phyloP scores from a whole-genome alignment of 2,329 filamentous ascomycete species.

The Fusarium nisikadoi region DNA sequence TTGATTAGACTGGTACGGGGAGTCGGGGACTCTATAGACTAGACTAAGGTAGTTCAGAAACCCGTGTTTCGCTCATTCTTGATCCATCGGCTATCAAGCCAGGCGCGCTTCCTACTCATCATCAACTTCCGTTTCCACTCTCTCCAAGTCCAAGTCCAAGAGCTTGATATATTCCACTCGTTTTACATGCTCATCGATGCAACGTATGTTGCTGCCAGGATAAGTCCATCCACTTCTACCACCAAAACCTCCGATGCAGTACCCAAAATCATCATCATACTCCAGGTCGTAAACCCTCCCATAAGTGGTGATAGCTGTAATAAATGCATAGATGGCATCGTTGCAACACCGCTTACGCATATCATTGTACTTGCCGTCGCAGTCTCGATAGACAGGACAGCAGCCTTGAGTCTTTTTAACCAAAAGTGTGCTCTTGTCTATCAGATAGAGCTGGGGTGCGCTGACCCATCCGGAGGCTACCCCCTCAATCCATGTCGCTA shows the following conservation, averaged over 20 bases:
- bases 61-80: background rate
- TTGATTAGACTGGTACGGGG: too few relatives aligned
- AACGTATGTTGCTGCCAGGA: rapidly evolving
- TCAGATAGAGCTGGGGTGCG: rapidly evolving
- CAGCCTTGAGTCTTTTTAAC: background rate
- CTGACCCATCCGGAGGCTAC: background rate
- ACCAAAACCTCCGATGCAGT: background rate
- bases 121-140: background rate
- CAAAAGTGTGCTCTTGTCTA: background rate
- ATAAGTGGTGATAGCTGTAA: background rate
- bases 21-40: too few relatives aligned
- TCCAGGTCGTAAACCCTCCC: background rate
- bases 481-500: background rate
- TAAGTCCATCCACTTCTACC: rapidly evolving
- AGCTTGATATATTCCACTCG: background rate
- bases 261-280: background rate
- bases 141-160: background rate
- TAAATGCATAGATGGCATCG: background rate
- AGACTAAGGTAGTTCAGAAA: too few relatives aligned
- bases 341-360: rapidly evolving
- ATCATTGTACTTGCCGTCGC: background rate
- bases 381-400: rapidly evolving
- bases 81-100: background rate
- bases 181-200: rapidly evolving
- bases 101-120: background rate